Conservation (phyloP, 1,284 basidiomycete genomes). For the Puccinia triticina region DNA sequence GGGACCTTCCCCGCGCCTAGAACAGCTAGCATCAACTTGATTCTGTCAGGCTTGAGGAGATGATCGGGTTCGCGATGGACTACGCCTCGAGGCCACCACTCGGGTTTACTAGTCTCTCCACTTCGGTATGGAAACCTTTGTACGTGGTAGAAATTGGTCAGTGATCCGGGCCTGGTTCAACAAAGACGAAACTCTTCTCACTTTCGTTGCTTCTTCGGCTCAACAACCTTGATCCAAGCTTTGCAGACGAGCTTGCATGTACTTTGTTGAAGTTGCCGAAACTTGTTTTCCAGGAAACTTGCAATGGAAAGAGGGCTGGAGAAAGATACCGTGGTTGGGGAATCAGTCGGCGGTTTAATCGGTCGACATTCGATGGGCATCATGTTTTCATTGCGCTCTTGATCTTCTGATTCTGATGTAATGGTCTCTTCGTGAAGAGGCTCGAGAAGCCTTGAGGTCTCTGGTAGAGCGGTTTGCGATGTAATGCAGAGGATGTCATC, state of each 20-base stretch:
- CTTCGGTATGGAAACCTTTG: constrained; percentile 62
- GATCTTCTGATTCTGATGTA: not conserved
- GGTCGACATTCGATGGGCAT: not conserved
- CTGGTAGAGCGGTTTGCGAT: not conserved
- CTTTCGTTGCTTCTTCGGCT: constrained; percentile 65
- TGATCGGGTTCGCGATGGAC: constrained; percentile 66
- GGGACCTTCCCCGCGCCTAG: constrained; percentile 61
- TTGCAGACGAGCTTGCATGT: constrained; percentile 65
- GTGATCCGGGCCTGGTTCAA: constrained; percentile 8
- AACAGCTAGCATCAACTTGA: constrained; percentile 62
- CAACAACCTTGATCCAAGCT: constrained; percentile 65
- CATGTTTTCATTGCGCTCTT: constrained; percentile 4
- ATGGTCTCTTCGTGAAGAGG: not conserved
- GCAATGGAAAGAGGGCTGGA: constrained; percentile 52
- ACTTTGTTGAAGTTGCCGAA: constrained; percentile 63
- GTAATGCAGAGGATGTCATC: not conserved
- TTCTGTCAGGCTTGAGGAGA: constrained; percentile 62
- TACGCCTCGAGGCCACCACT: constrained; percentile 65
- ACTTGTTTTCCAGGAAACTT: constrained; percentile 58
- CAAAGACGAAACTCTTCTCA: constrained; percentile 51
- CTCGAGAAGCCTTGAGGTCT: not conserved
- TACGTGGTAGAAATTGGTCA: not conserved
- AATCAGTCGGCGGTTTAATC: constrained; percentile 37
- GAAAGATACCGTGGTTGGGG: constrained; percentile 52
- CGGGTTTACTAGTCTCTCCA: constrained; percentile 64